Percentiles rank a stretch among this genome's conserved stretches.
Evolutionary conservation across 306 rosid species (phyloP).

Genomic region (Gastrolobium villosum): DNA sequence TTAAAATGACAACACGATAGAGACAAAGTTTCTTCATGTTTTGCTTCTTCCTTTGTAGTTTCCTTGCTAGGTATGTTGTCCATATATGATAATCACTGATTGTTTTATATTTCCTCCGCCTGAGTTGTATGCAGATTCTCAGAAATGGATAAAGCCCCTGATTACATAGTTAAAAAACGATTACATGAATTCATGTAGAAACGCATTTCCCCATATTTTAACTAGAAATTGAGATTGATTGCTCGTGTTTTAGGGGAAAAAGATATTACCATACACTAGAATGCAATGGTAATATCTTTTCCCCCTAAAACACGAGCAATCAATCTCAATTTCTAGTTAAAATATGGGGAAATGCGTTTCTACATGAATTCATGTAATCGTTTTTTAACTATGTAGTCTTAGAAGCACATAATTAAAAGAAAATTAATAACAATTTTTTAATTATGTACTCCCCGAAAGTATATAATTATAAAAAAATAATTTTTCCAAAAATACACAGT

Average conservation of each 20-base stretch:
- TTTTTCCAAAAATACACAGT: too few species aligned
- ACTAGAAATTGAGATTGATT: conserved; percentile 25
- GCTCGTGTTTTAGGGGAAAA: background rate
- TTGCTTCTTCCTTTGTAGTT: background rate
- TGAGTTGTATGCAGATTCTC: conserved; percentile 29
- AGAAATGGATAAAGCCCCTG: conserved; percentile 1
- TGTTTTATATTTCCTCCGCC: conserved; percentile 29
- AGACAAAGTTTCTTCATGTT: conserved; percentile 27
- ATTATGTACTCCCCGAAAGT: too few species aligned
- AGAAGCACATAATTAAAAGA: too few species aligned
- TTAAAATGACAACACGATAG: background rate
- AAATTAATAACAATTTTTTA: too few species aligned
- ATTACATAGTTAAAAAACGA: too few species aligned
- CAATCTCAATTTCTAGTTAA: conserved; percentile 31
- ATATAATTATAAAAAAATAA: too few species aligned
- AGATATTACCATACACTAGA: background rate
- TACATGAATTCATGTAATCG: too few species aligned
- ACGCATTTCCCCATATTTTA: too few species aligned
- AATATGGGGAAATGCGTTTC: too few species aligned
- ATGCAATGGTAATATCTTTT: conserved; percentile 2
- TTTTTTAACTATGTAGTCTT: too few species aligned
- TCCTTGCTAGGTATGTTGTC: conserved; percentile 32
- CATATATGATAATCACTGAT: conserved; percentile 2
- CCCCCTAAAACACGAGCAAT: background rate
- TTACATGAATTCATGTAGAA: too few species aligned